Evolutionary conservation across 495 filamentous ascomycete genomes (phyloP), one percentile per base, ranked within the genome.

Genomic region (Talaromyces liani): DNA sequence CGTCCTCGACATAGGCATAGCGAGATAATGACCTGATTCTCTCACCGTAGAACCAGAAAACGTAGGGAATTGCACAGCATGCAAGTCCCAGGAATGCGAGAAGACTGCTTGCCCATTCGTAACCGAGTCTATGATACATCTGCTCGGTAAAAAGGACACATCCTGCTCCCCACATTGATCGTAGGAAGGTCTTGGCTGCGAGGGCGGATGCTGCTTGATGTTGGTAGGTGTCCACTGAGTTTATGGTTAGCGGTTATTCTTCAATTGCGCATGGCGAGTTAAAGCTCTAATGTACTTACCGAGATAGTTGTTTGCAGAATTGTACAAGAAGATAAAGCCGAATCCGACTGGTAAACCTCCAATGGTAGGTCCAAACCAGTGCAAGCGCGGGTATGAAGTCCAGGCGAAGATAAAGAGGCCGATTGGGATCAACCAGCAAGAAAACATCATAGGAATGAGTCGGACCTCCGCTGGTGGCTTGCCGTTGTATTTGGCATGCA

Each of bases 241-340:
- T 6, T n/a, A n/a, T 56, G 6, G 27, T 25, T n/a, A 56, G 16
- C 10, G 29, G 12, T 14, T 27, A 16, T 56, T 56, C 53, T n/a
- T 29, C 22, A 31, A 27, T 4, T 24, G 49, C 8, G 6, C 29
- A 51, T 51, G 49, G 10, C 16, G 53, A 14, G 4, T 31, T 24
- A 0, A 14, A 27, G n/a, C 22, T 16, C 10, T 14, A 6, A 14
- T 51, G 53, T 27, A 27, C 71, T 58, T 72, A 82, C 79, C 80
- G 29, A 85, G 76, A 70, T 92, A 92, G 77, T 93, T 92, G 75
- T 91, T 92, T 58, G 89, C 89, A 8, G 87, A 80, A 76, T 92
- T 93, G 75, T 93, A 93, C 24, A 93, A 75, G 76, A 92, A 91
- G 70, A 93, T 91, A 71, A 94, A 91, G 25, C 90, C 90, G 71